These are phyloP conservation scores for Hygrophila difformis DNA, from an alignment of 257 asterid species.

Conservation along the genomic window DNA sequence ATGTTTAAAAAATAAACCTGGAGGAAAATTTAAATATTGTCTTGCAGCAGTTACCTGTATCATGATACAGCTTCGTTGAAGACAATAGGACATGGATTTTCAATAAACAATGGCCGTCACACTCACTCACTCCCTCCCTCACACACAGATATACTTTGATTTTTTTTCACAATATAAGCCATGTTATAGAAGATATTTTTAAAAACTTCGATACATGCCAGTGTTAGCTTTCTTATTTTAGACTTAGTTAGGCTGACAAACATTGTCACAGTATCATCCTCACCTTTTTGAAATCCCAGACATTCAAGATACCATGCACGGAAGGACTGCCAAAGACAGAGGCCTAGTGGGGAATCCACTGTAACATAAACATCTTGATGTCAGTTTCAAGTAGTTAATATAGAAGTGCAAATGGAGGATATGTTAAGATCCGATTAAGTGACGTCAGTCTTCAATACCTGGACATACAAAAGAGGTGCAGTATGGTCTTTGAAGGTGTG, in stretches of 20 bases:
- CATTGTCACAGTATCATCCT: no score
- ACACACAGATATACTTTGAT: no score
- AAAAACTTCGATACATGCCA: no score
- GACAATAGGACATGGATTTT: conserved; percentile 30
- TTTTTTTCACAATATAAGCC: no score
- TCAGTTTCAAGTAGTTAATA: conserved; percentile 6
- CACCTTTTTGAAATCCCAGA: conserved; percentile 84
- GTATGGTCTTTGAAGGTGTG: conserved; percentile 77
- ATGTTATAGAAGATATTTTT: no score
- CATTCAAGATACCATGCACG: conserved; percentile 86
- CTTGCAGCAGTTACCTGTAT: conserved; percentile 21
- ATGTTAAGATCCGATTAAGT: no score
- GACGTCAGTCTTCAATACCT: conserved; percentile 57
- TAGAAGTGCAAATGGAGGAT: no score
- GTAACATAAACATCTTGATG: conserved; percentile 17
- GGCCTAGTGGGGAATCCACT: conserved; percentile 95
- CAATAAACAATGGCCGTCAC: neutral
- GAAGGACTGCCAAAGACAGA: conserved; percentile 95
- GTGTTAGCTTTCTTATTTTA: no score
- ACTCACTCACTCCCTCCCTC: no score
- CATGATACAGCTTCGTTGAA: no score
- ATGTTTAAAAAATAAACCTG: conserved; percentile 83
- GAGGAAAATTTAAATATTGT: conserved; percentile 31
- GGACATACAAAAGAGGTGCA: conserved; percentile 94
- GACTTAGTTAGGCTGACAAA: no score